phyloP scores from a whole-genome alignment of 2,329 filamentous ascomycete genomes.

The Lasiodiplodia gonubiensis region DNA sequence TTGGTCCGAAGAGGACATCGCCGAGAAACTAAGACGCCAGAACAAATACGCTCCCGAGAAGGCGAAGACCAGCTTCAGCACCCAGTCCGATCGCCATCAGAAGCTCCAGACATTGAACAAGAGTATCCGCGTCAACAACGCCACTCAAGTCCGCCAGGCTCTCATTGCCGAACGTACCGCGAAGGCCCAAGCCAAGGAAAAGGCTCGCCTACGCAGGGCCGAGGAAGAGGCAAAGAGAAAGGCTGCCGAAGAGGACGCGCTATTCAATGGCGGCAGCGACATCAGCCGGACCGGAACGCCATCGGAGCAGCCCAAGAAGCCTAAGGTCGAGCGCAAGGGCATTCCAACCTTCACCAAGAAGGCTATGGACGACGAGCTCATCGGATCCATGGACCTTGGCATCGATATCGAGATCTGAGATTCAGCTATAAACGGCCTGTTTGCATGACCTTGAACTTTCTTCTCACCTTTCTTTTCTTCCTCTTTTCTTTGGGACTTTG shows the following conservation, averaged over 20 bases:
- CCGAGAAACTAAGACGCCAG: slow-evolving; percentile 74
- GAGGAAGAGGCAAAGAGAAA: slow-evolving; percentile 61
- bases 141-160: slow-evolving; percentile 88
- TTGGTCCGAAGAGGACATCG: slow-evolving; percentile 84
- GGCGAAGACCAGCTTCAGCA: slow-evolving; percentile 62
- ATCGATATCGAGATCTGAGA: slow-evolving; percentile 84
- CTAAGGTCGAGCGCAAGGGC: slow-evolving; percentile 59
- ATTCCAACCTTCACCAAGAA: slow-evolving; percentile 75
- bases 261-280: slow-evolving; percentile 54
- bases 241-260: slow-evolving; percentile 49
- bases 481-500: neutral
- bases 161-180: slow-evolving; percentile 73
- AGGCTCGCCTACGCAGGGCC: slow-evolving; percentile 42
- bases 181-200: slow-evolving; percentile 46
- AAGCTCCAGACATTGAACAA: slow-evolving; percentile 82
- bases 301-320: slow-evolving; percentile 50
- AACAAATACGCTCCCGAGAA: slow-evolving; percentile 64
- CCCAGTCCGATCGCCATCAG: slow-evolving; percentile 67
- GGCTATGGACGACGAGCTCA: slow-evolving; percentile 89
- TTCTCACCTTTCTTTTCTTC: neutral
- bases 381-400: slow-evolving; percentile 84
- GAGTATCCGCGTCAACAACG: slow-evolving; percentile 81
- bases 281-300: slow-evolving; percentile 57
- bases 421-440: neutral
- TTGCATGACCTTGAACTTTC: neutral